phyloP scores from a whole-genome alignment of 23 red algal species.

The Cyanidioschyzon merolae region DNA sequence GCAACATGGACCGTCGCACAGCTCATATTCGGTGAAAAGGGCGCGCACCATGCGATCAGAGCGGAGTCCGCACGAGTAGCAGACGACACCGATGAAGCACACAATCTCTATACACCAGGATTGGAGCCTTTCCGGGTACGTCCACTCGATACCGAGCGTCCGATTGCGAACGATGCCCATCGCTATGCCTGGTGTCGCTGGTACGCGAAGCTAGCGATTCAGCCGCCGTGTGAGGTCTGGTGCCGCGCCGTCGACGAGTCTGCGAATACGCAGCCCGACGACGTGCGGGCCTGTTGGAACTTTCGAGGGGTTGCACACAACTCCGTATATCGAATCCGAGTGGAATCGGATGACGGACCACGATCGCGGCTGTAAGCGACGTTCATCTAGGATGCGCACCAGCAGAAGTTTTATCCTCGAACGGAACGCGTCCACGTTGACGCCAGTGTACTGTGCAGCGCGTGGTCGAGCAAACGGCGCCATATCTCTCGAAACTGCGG shows the following conservation, averaged over 20 bases:
- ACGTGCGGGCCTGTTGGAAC: not conserved
- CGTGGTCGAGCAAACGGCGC: no score
- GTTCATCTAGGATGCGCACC: no score
- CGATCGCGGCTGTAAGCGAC: not conserved
- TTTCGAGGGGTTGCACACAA: conserved; percentile 8
- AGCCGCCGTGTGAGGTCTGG: not conserved
- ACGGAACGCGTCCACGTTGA: no score
- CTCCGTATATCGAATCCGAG: not conserved
- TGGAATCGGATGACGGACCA: not conserved
- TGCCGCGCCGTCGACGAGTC: conserved; percentile 10
- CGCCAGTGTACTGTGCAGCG: no score
- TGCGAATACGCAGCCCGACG: conserved; percentile 8
- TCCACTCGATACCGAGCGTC: no score
- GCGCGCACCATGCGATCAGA: not conserved
- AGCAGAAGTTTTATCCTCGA: no score
- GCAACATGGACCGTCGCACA: conserved; percentile 42
- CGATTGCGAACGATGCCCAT: not conserved
- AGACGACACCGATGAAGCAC: no score
- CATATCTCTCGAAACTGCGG: no score
- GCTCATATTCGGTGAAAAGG: not conserved
- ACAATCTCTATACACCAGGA: not conserved
- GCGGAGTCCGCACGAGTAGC: no score
- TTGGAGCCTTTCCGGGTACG: no score
- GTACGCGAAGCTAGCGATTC: not conserved
- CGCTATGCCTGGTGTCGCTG: not conserved